Percentiles rank a stretch among this genome's conserved stretches.
phyloP scores from a whole-genome alignment of 192 early-diverging fungal genomes.

The Coemansia erecta region DNA sequence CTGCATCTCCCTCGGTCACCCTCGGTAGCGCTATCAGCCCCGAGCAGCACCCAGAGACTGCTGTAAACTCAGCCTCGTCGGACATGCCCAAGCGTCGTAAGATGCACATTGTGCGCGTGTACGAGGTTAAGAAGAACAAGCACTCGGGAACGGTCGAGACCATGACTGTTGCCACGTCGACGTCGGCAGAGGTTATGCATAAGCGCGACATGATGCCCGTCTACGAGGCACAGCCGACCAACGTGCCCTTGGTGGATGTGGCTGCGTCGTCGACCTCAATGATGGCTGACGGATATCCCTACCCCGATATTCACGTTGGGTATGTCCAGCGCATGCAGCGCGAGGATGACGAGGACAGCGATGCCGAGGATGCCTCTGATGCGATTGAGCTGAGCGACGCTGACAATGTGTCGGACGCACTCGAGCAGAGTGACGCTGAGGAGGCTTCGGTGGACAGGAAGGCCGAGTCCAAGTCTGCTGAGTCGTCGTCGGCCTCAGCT shows the following conservation, averaged over 20 bases:
- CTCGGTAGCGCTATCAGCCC: slow-evolving; percentile 15
- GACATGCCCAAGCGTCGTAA: slow-evolving; percentile 35
- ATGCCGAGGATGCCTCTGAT: slow-evolving; percentile 16
- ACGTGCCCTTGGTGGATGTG: background rate
- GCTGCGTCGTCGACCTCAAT: background rate
- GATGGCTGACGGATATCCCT: slow-evolving; percentile 4
- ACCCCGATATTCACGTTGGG: slow-evolving; percentile 6
- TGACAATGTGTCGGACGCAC: background rate
- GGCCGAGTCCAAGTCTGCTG: background rate
- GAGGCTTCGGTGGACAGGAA: background rate
- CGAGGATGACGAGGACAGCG: slow-evolving; percentile 18
- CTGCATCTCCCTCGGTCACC: slow-evolving; percentile 18
- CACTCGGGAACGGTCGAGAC: slow-evolving; percentile 7
- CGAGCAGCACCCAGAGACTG: slow-evolving; percentile 16
- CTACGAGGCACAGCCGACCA: slow-evolving; percentile 18
- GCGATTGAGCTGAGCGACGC: too few relatives aligned
- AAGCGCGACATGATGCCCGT: slow-evolving; percentile 41
- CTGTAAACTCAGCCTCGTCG: background rate
- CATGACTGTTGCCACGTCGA: slow-evolving; percentile 4
- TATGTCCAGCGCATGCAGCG: slow-evolving; percentile 19
- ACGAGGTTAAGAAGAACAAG: slow-evolving; percentile 54
- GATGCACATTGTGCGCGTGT: slow-evolving; percentile 51
- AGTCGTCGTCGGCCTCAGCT: slow-evolving; percentile 5
- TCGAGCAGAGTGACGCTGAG: background rate
- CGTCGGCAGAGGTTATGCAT: slow-evolving; percentile 6